Evolutionary conservation across 78 protist species (phyloP).

Genomic region (Dictyostelium purpureum): DNA sequence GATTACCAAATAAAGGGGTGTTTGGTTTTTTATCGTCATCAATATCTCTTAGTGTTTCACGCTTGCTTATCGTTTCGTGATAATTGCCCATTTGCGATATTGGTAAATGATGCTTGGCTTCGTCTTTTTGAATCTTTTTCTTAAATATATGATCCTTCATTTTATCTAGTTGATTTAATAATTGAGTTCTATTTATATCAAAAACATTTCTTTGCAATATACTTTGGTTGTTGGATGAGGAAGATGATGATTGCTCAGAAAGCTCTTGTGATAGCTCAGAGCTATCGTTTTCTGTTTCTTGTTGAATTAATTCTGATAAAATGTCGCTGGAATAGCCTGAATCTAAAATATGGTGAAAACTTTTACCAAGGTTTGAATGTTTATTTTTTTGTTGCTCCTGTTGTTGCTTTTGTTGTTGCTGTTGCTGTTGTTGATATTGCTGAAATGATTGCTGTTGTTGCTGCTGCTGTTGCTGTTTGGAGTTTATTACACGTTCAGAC

Average conservation of each 20-base stretch:
- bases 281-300: not conserved
- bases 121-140: constrained; percentile 17
- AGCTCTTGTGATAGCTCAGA: not conserved
- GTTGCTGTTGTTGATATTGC: not conserved
- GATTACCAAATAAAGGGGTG: constrained; percentile 75
- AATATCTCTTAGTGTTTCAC: constrained; percentile 37
- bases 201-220: constrained; percentile 57
- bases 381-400: not conserved
- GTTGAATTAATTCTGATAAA: not conserved
- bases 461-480: constrained; percentile 44
- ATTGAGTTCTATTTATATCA: constrained; percentile 37
- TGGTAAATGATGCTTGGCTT: constrained; percentile 56
- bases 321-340: not conserved
- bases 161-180: constrained; percentile 29
- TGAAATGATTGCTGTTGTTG: constrained; percentile 37
- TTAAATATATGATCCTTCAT: constrained; percentile 69
- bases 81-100: constrained; percentile 80
- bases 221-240: not conserved
- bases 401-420: not conserved
- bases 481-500: not conserved
- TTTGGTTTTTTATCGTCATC: constrained; percentile 71
- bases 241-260: not conserved
- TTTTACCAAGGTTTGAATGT: not conserved
- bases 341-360: constrained; percentile 29
- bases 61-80: constrained; percentile 40